phyloP scores from a whole-genome alignment of 345 rosid genomes.

The Eucalyptus polybractea region DNA sequence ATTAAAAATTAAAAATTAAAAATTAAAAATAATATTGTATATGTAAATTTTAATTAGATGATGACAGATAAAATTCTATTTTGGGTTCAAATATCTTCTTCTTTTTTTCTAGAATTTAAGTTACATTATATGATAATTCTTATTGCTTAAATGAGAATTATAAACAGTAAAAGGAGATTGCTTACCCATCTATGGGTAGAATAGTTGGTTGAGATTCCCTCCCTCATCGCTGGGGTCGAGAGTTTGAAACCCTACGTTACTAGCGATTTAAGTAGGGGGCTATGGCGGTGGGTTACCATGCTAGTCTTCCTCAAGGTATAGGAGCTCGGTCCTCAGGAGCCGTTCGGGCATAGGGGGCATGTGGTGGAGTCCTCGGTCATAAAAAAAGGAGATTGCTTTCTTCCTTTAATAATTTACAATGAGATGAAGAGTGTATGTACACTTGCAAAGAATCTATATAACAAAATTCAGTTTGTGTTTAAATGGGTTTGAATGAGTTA shows the following conservation, averaged over 20 bases:
- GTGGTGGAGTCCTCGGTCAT: too few species aligned
- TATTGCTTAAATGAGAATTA: neutral
- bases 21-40: neutral
- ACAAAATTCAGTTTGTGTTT: neutral
- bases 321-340: fast-evolving
- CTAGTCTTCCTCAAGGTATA: too few species aligned
- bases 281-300: fast-evolving
- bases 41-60: neutral
- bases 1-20: too few species aligned
- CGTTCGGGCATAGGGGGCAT: too few species aligned
- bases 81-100: neutral
- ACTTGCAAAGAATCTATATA: neutral
- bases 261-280: too few species aligned
- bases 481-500: neutral
- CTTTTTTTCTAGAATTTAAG: neutral
- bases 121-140: neutral
- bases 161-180: neutral
- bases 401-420: neutral
- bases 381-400: too few species aligned
- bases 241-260: too few species aligned
- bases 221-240: fast-evolving
- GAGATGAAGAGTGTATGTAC: neutral
- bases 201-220: too few species aligned
- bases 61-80: neutral
- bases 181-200: fast-evolving